Base-by-base conservation (phyloP, 768 basidiomycete genomes). In the Erythrobasidium yunnanense region DNA sequence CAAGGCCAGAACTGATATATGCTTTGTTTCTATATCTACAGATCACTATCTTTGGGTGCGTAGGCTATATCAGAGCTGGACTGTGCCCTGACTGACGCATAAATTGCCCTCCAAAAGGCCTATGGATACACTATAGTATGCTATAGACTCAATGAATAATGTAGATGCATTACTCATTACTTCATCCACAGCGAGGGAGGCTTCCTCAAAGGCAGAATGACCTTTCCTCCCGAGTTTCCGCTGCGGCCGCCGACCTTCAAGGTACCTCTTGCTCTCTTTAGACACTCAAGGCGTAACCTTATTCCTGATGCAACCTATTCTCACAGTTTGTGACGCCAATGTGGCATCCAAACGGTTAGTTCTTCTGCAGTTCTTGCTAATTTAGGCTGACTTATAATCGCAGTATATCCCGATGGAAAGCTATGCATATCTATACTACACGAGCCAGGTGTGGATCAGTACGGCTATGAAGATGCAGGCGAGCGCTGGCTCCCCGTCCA, bases 401-500 rank as follows among this genome's bases (percentile, higher is more conserved):
- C 62, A 78, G 78, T 79, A 51, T 79, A 78, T 67, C 57, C 73
- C 35, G 75, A 76, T 54, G 76, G 78, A 5, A 74, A 75, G 45
- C 75, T 79, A 46, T 79, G 78, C 72, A 78, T 79, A 50, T 78
- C 78, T n/a, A 79, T 79, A 58, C 68, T 79, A 53, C 93, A 97
- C 73, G 84, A 88, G 34, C 93, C 93, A 0, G 93, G 91, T 32
- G 89, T 92, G 38, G 93, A 99, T 77, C 88, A 96, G 71, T 87
- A 76, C 71, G 79, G 93, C 11, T 96, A 93, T 73, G 95, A 99
- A 76, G 89, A 92, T 72, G 90, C 95, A 1, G 87, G 89, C 47
- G 95, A 99, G 78, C 79, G 95, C 68, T 99, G 95, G 95, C 79
- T 92, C 80, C 95, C 95, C 2, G 90, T 99, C 50, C 95, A 99